phyloP scores from a whole-genome alignment of 176 grass and related monocot genomes.

The Phyllostachys edulis region DNA sequence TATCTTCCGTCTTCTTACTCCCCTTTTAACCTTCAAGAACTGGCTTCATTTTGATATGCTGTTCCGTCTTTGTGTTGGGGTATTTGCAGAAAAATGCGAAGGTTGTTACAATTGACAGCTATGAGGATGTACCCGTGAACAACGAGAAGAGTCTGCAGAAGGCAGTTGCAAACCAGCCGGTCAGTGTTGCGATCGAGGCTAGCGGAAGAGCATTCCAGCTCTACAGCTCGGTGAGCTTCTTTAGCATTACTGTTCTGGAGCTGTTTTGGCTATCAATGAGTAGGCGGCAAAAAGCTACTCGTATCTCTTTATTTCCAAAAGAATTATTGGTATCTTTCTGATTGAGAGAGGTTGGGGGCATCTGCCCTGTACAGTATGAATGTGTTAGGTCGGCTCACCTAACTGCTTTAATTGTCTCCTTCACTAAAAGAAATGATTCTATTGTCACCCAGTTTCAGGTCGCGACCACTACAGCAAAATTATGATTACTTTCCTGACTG shows the following conservation, averaged over 20 bases:
- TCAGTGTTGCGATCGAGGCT: conserved; percentile 84
- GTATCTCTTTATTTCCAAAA: conserved; percentile 1
- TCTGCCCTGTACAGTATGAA: neutral
- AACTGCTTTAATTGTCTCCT: conserved; percentile 8
- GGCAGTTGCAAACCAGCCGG: conserved; percentile 68
- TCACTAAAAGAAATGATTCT: neutral
- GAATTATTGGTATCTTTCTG: neutral
- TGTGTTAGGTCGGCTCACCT: conserved; percentile 11
- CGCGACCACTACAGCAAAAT: neutral
- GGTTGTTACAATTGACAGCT: conserved; percentile 70
- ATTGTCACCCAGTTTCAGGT: conserved; percentile 8
- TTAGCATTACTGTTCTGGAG: neutral
- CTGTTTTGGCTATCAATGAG: neutral
- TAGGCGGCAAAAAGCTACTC: neutral
- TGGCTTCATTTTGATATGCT: neutral
- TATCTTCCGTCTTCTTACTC: conserved; percentile 18
- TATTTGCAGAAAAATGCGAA: conserved; percentile 69
- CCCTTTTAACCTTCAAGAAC: neutral
- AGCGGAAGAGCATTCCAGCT: conserved; percentile 73
- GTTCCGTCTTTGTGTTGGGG: neutral
- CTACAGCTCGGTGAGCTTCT: conserved; percentile 57
- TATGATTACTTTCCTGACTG: neutral
- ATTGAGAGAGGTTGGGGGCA: neutral
- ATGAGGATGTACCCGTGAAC: conserved; percentile 71
- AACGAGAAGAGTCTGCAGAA: conserved; percentile 67